Percentiles rank a stretch among this genome's conserved stretches.
Evolutionary conservation across 2,329 filamentous ascomycete genomes (phyloP).

Genomic region (Thelonectria blattea): DNA sequence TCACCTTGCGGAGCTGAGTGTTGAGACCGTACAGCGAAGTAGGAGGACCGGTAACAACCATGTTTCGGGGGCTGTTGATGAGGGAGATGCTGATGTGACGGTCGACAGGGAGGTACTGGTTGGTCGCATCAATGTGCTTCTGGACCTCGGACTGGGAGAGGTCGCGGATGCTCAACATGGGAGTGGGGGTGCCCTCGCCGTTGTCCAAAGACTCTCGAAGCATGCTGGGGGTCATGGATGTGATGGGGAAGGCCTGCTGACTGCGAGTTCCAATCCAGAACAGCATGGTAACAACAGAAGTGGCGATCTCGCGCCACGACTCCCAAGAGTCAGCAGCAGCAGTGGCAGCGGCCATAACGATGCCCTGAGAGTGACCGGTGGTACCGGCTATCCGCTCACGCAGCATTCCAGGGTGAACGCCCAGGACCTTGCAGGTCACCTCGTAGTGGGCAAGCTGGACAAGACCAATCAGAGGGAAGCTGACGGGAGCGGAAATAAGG

Average conservation of each 20-base stretch:
- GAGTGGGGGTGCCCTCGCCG: constrained; percentile 93
- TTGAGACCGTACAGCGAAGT: constrained; percentile 97
- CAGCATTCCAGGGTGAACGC: constrained; percentile 86
- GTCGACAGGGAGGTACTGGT: constrained; percentile 91
- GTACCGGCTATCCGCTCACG: constrained; percentile 84
- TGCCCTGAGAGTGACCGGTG: constrained; percentile 95
- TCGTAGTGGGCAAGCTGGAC: constrained; percentile 96
- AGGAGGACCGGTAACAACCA: constrained; percentile 95
- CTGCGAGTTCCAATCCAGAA: constrained; percentile 99
- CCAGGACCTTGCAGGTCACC: constrained; percentile 90
- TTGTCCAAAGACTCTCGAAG: constrained; percentile 92
- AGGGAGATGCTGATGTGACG: constrained; percentile 95
- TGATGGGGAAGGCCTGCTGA: constrained; percentile 95
- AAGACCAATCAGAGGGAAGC: constrained; percentile 92
- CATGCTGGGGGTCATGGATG: constrained; percentile 87
- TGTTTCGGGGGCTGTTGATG: constrained; percentile 94
- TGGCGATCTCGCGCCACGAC: constrained; percentile 80
- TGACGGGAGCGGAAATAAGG: constrained; percentile 91
- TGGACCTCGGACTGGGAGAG: constrained; percentile 87
- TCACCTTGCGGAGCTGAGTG: constrained; percentile 92
- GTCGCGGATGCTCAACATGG: constrained; percentile 97
- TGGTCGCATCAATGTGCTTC: constrained; percentile 95
- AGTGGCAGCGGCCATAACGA: constrained; percentile 91
- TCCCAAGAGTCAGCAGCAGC: constrained; percentile 94
- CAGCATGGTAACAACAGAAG: constrained; percentile 84